Base-by-base conservation (phyloP, 202 grass and related monocot genomes). In the Dendrocalamus latiflorus region DNA sequence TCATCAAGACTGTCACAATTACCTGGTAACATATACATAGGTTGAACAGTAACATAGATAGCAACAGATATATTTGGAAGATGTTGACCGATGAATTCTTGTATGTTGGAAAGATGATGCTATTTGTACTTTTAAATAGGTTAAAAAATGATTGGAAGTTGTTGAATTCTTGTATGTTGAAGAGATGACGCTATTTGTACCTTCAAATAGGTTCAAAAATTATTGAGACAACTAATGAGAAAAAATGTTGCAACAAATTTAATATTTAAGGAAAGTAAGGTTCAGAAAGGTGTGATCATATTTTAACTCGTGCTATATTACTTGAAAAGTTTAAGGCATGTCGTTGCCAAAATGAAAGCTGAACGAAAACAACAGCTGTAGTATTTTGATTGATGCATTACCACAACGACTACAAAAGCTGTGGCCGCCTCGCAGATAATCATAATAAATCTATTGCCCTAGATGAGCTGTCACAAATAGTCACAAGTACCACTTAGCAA, bases 401-500 rank as follows among this genome's bases (percentile, higher is more conserved):
- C 72, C 50, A 42, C 9, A 26, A 14, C 14, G 21, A 9, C 37
- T 76, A 44, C 37, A 76, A 65, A 60, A 60, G 57, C 2, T 30
- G 25, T 28, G 12, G 12, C 6, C 5, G 0, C 57, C 25, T 60
- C 1, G 1, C 2, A 28, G 11, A 15, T 60, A 30, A 60, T 2
- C 57, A 60, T 28, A 60, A 6, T 36, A 57, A n/a, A 15, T 55
- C 64, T 53, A 36, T 30, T 43, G 25, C 9, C 38, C 30, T 49
- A 73, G 25, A 65, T 3, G 22, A 68, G 50, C 20, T 44, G 44
- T 21, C 43, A 84, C 55, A 44, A 65, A 60, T 47, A 55, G 63
- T 53, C 17, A 77, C 57, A 43, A 30, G 30, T 81, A 78, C 34
- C 57, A 79, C 51, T 79, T 37, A 79, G 33, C 14, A 34, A 63